A percentile compares a stretch with the other conserved stretches of the same genome.
phyloP scores from a whole-genome alignment of 345 rosid genomes.

The Eucalyptus pauciflora region DNA sequence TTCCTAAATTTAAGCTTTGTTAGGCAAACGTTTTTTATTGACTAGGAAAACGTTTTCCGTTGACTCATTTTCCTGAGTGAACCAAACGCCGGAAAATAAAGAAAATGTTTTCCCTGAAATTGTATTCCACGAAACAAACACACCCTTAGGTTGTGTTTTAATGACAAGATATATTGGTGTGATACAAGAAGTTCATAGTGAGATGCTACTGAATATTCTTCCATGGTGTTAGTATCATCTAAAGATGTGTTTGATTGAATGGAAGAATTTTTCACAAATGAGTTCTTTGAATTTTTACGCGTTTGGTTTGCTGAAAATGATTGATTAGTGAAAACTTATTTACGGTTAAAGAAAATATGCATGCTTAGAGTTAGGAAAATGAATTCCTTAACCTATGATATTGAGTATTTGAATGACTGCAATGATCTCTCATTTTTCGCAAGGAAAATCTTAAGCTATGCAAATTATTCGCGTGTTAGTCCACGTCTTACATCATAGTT shows the following conservation, averaged over 20 bases:
- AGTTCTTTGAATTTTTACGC: background rate
- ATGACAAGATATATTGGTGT: background rate
- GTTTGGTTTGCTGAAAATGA: background rate
- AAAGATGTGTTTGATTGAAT: background rate
- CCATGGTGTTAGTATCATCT: background rate
- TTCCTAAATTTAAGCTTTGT: too few species aligned
- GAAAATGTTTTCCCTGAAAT: too few species aligned
- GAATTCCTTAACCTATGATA: background rate
- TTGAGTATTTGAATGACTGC: background rate
- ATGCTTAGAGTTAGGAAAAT: background rate
- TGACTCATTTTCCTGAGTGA: too few species aligned
- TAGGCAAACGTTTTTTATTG: too few species aligned
- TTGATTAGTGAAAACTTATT: fast-evolving
- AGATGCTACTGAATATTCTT: background rate
- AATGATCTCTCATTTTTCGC: background rate
- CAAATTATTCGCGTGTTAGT: background rate
- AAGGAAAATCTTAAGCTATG: background rate
- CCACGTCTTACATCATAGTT: background rate
- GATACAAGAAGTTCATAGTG: background rate
- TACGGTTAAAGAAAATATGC: background rate
- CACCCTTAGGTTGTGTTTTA: background rate
- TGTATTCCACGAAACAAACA: too few species aligned
- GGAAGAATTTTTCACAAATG: background rate
- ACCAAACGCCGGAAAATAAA: too few species aligned
- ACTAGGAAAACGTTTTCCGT: too few species aligned